Evolutionary conservation across 2,329 filamentous ascomycete species (phyloP).

Genomic region (Alternaria sp.): DNA sequence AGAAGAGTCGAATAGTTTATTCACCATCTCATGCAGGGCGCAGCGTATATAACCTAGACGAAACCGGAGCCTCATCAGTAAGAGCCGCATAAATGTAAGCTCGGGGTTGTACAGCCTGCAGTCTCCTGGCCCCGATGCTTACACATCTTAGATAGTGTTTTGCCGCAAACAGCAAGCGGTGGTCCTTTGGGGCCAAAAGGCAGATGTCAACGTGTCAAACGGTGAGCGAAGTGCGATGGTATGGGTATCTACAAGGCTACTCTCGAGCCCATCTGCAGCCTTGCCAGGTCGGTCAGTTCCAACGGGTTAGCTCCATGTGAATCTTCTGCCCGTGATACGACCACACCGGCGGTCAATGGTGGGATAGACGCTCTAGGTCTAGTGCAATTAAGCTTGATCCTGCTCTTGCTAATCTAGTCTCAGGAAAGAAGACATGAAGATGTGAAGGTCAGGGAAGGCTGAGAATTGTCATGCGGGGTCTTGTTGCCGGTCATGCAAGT

Average conservation of each 20-base stretch:
- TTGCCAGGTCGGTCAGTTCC: constrained; percentile 14
- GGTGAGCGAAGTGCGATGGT: neutral
- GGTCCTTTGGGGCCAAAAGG: neutral
- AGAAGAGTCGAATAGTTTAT: neutral
- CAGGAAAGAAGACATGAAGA: neutral
- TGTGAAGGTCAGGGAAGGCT: constrained; percentile 4
- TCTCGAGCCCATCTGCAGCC: constrained; percentile 3
- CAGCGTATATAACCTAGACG: neutral
- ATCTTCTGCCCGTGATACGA: neutral
- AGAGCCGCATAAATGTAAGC: neutral
- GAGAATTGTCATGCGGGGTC: constrained; percentile 4
- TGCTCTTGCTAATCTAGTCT: neutral
- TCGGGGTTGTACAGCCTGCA: neutral
- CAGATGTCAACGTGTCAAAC: neutral
- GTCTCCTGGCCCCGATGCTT: neutral
- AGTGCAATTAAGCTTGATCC: neutral
- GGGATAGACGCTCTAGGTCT: neutral
- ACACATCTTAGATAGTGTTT: neutral
- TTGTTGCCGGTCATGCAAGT: constrained; percentile 5
- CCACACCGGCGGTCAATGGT: constrained; percentile 6
- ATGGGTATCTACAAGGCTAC: constrained; percentile 8
- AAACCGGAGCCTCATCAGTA: neutral
- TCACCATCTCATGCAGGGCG: constrained; percentile 7
- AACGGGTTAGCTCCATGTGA: constrained; percentile 14
- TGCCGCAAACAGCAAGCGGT: constrained; percentile 5